Evolutionary conservation across 2,329 filamentous ascomycete genomes (phyloP), one percentile per base, ranked within the genome.

Genomic region (Parascedosporium putredinis): DNA sequence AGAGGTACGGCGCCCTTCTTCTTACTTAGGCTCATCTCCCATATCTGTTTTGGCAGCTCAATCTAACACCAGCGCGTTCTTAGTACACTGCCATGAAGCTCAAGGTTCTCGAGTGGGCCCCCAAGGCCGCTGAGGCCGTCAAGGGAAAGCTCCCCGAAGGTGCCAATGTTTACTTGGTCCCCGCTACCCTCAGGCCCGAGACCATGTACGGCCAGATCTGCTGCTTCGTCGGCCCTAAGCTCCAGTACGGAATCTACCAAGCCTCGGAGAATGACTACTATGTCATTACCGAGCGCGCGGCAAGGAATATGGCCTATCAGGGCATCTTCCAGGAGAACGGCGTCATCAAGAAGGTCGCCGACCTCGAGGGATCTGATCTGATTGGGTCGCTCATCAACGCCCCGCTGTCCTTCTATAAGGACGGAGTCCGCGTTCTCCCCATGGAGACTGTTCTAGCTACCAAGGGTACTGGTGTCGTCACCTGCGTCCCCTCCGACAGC

Each of bases 121-220:
- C 85, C 25, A 76, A 83, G 55, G 86, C 88, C 22, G 79, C 81
- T 55, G 78, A 84, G 56, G 71, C 79, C 49, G 69, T 97, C 52
- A 77, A 84, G 63, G 83, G 79, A 55, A 93, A 91, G 70, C 70
- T 97, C 3, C 86, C 91, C 5, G 76, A 82, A 31, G 81, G 78
- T 55, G 84, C 87, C 43, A 85, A 85, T 54, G 84, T 96, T 51
- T 97, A 84, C 71, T 85, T 97, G 60, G 81, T 97, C 10, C 86
- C 93, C 10, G 93, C 93, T 14, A 97, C 93, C 50, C 77, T 98
- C 54, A 79, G 93, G 54, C 88, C 93, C 2, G 93, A 98, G 74
- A 98, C 93, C 31, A 97, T 98, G 91, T 98, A 97, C 64, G 94
- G 94, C 36, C 93, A 97, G 68, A 94, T 83, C 3, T 94, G 88